Evolutionary conservation across 2,329 filamentous ascomycete species (phyloP), one percentile per base, ranked within the genome.

Genomic region (Fusarium guadeloupense): DNA sequence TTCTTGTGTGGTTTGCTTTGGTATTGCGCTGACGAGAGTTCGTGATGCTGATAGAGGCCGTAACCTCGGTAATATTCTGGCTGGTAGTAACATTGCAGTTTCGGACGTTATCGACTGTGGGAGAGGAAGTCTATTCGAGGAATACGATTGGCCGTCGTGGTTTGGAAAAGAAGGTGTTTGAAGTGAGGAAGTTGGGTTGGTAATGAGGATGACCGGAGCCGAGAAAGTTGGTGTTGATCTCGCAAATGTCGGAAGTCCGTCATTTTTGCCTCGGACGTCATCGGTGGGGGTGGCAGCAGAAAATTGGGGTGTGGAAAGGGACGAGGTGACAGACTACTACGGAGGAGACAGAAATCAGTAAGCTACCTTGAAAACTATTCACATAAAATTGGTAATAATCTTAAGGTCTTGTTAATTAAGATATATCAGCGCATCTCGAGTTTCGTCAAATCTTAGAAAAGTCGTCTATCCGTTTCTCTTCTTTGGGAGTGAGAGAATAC

Each of bases 251-350:
- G 68, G 64, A 70, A 68, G 47, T 70, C 66, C 68, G 68, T 60
- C 34, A 51, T 46, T 67, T 63, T 64, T 64, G 64, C 69, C 67
- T 65, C 71, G 68, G 69, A 74, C 72, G 72, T 74, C 72, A 74
- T 74, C 71, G 70, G 70, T 55, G 38, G 53, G 57, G 63, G 44
- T 45, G 30, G 21, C 7, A 28, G 39, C 26, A 46, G 46, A 8
- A 16, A 46, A 35, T 12, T 12, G 28, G 28, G 13, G 28, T 31
- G 28, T n/a, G 23, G 7, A 25, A 25, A 25, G 3, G 4, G 4
- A 8, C 23, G 23, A 25, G n/a, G n/a, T n/a, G n/a, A n/a, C n/a
- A n/a, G n/a, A n/a, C n/a, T n/a, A n/a, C n/a, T n/a, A n/a, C n/a
- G n/a, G n/a, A n/a, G n/a, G n/a, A n/a, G n/a, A n/a, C n/a, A n/a